Base-by-base conservation (phyloP, 2,329 filamentous ascomycete genomes). In the Clarireedia homoeocarpa region DNA sequence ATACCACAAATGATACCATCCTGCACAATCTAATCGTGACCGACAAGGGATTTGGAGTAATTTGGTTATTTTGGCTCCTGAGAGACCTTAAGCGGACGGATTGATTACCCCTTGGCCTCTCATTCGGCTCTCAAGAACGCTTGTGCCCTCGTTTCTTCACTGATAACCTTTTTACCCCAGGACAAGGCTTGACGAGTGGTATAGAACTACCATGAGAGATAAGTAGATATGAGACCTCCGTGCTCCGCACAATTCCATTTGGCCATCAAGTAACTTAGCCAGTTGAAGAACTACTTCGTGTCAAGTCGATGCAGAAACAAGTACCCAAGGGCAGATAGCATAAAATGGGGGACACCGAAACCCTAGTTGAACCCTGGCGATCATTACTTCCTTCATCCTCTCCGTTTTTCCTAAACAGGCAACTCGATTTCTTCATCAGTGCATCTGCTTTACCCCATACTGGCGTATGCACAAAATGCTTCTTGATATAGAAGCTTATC, bases 11-110 rank as follows among this genome's bases (percentile, higher is more conserved):
- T 54, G 34, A 54, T 54, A 54, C 51, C 23, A 54, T 54, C 51
- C 23, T 55, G 52, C 46, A 50, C 52, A 50, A 55, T 55, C 52
- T 55, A 55, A 55, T 50, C 52, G 38, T 26, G 52, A 44, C 30
- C 7, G 26, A 55, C 52, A 55, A 55, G 52, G 52, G 30, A 54
- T 54, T 50, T 54, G 12, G 27, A 17, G n/a, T 14, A n/a, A 40
- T 40, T 20, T 40, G 39, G 39, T 4, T 40, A 17, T 40, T 40
- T 30, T 40, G 30, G 39, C 42, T 24, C 26, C 30, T 38, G 26
- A 27, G 27, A 30, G 27, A 30, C 3, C 27, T 30, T 30, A 36
- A 49, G 15, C 17, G 26, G 36, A 24, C 52, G 50, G 38, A 24
- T 49, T 42, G 52, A 55, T 55, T 49, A 34, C 30, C 40, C 49